Percentiles rank a stretch among this genome's conserved stretches.
These are phyloP conservation scores for Exidia glandulosa DNA, from an alignment of 768 basidiomycete species.

Conservation along the genomic window DNA sequence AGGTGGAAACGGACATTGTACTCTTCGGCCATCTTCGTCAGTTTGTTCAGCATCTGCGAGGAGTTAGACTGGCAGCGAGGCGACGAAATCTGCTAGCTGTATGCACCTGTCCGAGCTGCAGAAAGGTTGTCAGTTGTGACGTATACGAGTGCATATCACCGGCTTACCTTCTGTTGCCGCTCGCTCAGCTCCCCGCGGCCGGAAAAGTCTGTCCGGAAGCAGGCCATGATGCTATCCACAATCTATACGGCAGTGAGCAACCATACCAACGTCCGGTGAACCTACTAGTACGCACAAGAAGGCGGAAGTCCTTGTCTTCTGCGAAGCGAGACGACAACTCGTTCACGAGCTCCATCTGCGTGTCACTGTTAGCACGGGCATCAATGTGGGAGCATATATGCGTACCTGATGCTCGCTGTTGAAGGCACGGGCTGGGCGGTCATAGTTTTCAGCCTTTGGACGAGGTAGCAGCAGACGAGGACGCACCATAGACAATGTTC, in stretches of 20 bases:
- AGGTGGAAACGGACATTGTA: constrained; percentile 48
- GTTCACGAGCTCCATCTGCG: constrained; percentile 79
- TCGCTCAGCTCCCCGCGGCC: constrained; percentile 92
- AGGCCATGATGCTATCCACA: constrained; percentile 93
- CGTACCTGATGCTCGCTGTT: constrained; percentile 85
- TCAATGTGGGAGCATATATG: not conserved
- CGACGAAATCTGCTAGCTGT: too few species aligned
- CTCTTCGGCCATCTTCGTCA: constrained; percentile 87
- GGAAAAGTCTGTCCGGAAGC: constrained; percentile 88
- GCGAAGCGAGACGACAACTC: constrained; percentile 82
- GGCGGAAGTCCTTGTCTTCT: constrained; percentile 75
- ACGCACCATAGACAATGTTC: constrained; percentile 78
- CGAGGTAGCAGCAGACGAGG: not conserved
- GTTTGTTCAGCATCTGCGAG: constrained; percentile 87
- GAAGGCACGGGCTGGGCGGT: constrained; percentile 63
- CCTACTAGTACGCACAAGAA: constrained; percentile 35
- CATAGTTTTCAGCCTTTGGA: constrained; percentile 6
- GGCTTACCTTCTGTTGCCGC: constrained; percentile 73
- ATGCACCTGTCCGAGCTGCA: constrained; percentile 70
- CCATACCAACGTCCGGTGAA: constrained; percentile 8
- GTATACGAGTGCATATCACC: not conserved
- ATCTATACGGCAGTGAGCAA: constrained; percentile 38
- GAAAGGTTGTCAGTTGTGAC: not conserved
- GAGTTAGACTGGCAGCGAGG: too few species aligned
- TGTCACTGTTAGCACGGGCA: not conserved